Base-by-base conservation (phyloP, 1,139 yeast species). In the Hemisphaericaspora xylofermentans region DNA sequence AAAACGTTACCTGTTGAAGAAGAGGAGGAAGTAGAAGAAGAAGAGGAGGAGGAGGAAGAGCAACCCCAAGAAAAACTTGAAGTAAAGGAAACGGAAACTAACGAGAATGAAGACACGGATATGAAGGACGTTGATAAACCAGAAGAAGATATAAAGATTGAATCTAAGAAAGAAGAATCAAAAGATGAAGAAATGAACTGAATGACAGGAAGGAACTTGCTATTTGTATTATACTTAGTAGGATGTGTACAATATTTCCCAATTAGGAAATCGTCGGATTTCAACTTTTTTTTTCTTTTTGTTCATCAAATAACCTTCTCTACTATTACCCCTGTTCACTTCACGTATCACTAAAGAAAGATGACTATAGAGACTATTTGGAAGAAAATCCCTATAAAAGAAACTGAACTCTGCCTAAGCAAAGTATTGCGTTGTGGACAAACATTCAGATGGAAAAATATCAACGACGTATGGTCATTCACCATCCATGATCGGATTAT, bases 351-450 rank as follows among this genome's bases (percentile, higher is more conserved):
- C 8, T 26, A 26, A 4, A 26, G 5, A 14, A 19, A 33, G 5
- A 61, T 61, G 65, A 58, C 66, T n/a, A 51, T 56, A 4, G 63
- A 60, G 19, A 35, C 48, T 8, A 38, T 59, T 5, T 64, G 69
- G 69, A 60, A 49, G 28, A 53, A 44, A 21, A 25, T 64, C 6
- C 55, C 62, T 1, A 46, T 64, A 1, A 48, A 46, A 6, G 54
- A 51, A n/a, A 38, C 45, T 0, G 96, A 88, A 50, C 66, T 88
- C 1, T 64, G 74, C 26, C 61, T 89, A n/a, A 64, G 80, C 6
- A 78, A 80, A 39, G 94, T 89, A 0, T 70, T 91, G 32, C 74
- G 95, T 42, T 88, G 96, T 57, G 98, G 98, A 0, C 98, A 91
- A 60, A 82, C 94, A 0, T 86, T 86, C 52, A 63, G 88, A 41